Evolutionary conservation across 805 yeast species (phyloP).

Genomic region (Metschnikowia rubicola): DNA sequence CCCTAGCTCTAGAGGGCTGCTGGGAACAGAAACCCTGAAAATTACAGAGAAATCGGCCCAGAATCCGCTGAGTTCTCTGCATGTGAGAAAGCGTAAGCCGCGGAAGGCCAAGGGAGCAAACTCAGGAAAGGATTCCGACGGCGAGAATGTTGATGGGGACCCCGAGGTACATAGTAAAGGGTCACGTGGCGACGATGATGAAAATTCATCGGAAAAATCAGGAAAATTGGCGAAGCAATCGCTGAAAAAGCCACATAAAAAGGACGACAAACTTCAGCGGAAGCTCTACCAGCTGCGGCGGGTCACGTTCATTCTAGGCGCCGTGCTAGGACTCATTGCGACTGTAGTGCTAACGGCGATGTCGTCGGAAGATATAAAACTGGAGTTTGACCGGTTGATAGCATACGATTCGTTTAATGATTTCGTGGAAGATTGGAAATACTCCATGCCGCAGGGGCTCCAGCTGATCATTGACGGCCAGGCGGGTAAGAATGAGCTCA

Average conservation of each 20-base stretch:
- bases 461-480: constrained; percentile 54
- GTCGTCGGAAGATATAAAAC: constrained; percentile 35
- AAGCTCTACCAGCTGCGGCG: constrained; percentile 49
- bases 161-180: too few species aligned
- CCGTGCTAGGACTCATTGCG: constrained; percentile 60
- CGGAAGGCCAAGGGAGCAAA: too few species aligned
- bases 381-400: constrained; percentile 49
- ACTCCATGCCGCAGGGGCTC: constrained; percentile 63
- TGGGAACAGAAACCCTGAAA: too few species aligned
- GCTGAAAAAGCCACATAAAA: constrained; percentile 2
- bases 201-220: background rate
- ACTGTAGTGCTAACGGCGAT: constrained; percentile 57
- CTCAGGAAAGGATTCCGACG: too few species aligned
- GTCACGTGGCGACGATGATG: too few species aligned
- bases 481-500: constrained; percentile 30
- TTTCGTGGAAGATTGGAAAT: constrained; percentile 64
- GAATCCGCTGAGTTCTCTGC: too few species aligned
- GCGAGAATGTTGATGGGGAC: too few species aligned
- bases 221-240: background rate
- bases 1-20: too few species aligned
- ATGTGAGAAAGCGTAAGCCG: too few species aligned
- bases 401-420: constrained; percentile 55
- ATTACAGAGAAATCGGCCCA: too few species aligned
- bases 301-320: constrained; percentile 64
- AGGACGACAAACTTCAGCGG: constrained; percentile 5